Evolutionary conservation across 495 filamentous ascomycete species (phyloP).

Genomic region (Neurospora tetrasperma): DNA sequence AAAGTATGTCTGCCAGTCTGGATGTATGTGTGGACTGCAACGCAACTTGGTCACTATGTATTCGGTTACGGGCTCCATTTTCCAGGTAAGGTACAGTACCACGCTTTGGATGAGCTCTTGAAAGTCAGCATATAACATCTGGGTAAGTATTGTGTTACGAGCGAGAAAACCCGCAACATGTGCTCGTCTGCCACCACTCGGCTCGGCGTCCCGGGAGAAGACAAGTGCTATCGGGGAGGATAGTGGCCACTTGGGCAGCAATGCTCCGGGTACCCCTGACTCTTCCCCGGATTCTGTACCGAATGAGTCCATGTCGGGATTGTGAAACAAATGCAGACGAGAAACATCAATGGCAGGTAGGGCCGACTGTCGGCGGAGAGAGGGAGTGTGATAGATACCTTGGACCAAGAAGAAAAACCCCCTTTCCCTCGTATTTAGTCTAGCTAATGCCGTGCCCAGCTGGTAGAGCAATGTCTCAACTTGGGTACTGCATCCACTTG

Average conservation of each 20-base stretch:
- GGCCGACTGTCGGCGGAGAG: constrained; percentile 2
- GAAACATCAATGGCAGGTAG: constrained; percentile 3
- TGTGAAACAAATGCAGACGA: neutral
- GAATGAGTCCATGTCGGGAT: neutral
- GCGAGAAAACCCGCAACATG: neutral
- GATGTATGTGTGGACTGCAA: neutral
- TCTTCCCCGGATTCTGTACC: constrained; percentile 6
- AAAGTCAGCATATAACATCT: neutral
- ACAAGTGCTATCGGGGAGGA: constrained; percentile 1
- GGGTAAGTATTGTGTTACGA: neutral
- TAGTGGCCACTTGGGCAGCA: constrained; percentile 37
- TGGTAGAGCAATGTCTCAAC: neutral
- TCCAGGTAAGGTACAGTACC: neutral
- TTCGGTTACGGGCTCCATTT: neutral
- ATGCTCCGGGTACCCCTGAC: constrained; percentile 35
- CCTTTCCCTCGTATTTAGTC: neutral
- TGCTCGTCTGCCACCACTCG: constrained; percentile 7
- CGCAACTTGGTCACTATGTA: neutral
- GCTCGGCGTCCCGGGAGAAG: neutral
- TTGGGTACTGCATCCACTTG: neutral
- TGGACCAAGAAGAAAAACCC: neutral
- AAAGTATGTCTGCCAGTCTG: neutral
- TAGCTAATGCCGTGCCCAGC: neutral
- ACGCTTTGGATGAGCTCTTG: neutral
- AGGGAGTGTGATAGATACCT: neutral